Percentiles rank a stretch among this genome's conserved stretches.
Evolutionary conservation across 176 grass and related monocot species (phyloP).

Genomic region (Oryza longistaminata): DNA sequence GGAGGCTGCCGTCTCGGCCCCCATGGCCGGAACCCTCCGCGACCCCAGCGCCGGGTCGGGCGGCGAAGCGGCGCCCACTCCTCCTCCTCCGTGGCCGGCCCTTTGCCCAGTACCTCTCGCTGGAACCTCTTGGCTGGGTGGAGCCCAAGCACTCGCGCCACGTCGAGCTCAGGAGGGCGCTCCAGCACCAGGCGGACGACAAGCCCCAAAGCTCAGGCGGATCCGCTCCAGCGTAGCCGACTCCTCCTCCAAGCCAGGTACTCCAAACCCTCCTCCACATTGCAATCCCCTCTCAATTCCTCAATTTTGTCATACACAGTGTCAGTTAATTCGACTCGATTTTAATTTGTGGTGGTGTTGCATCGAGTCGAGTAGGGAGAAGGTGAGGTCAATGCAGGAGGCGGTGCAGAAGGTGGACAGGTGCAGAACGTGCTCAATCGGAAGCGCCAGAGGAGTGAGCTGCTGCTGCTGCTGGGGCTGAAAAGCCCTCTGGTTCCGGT

Average conservation of each 20-base stretch:
- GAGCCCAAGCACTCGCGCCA: conserved; percentile 63
- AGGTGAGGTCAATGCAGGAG: conserved; percentile 56
- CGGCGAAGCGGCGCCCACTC: conserved; percentile 27
- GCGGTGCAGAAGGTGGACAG: conserved; percentile 61
- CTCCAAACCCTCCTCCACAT: not conserved
- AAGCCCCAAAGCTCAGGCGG: conserved; percentile 53
- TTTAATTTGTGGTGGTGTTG: not conserved
- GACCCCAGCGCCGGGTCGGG: conserved; percentile 4
- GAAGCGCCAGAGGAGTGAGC: conserved; percentile 62
- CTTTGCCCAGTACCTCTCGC: conserved; percentile 56
- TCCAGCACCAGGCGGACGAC: conserved; percentile 60
- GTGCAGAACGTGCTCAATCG: conserved; percentile 63
- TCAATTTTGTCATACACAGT: not conserved
- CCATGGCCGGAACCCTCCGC: conserved; percentile 55
- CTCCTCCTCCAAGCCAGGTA: conserved; percentile 57
- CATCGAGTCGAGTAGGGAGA: conserved; percentile 50
- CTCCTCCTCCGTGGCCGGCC: conserved; percentile 15
- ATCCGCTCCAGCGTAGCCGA: conserved; percentile 59
- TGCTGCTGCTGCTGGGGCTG: not conserved
- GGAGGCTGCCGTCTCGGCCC: not conserved
- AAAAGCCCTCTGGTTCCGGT: conserved; percentile 40
- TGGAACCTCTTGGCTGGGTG: conserved; percentile 47
- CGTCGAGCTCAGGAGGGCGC: conserved; percentile 56
- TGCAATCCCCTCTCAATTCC: not conserved
- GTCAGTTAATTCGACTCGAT: not conserved